Evolutionary conservation across 2,329 filamentous ascomycete genomes (phyloP).

Genomic region (Apiospora marii): DNA sequence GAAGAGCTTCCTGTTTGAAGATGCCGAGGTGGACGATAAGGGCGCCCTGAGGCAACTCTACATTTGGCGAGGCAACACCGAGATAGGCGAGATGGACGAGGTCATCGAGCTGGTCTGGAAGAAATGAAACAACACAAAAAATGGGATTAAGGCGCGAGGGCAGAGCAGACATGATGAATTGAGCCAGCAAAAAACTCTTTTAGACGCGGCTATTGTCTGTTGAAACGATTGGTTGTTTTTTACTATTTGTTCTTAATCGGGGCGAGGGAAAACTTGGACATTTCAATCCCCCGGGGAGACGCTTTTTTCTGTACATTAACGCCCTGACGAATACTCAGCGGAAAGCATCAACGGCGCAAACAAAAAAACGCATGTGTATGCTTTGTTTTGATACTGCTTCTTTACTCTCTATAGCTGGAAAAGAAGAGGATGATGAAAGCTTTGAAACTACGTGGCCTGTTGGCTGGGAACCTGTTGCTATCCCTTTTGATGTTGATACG

Average conservation of each 20-base stretch:
- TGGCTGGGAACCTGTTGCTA: not conserved
- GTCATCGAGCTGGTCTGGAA: conserved; percentile 59
- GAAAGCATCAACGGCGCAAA: conserved; percentile 4
- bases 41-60: conserved; percentile 63
- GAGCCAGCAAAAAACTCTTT: not conserved
- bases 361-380: not conserved
- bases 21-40: conserved; percentile 49
- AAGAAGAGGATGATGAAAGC: conserved; percentile 16
- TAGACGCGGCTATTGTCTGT: not conserved
- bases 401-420: conserved; percentile 1
- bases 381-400: not conserved
- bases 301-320: conserved; percentile 17
- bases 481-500: not conserved
- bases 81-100: conserved; percentile 53
- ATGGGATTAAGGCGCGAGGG: not conserved
- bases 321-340: conserved; percentile 12
- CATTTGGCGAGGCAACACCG: conserved; percentile 52
- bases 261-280: conserved; percentile 8
- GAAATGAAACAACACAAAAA: conserved; percentile 37
- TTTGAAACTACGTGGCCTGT: not conserved
- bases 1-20: conserved; percentile 58
- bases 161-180: not conserved
- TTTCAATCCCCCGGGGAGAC: not conserved
- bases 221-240: not conserved
- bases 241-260: conserved; percentile 2